Evolutionary conservation across 2,329 filamentous ascomycete genomes (phyloP), one percentile per base, ranked within the genome.

Genomic region (Sporothrix inflata): DNA sequence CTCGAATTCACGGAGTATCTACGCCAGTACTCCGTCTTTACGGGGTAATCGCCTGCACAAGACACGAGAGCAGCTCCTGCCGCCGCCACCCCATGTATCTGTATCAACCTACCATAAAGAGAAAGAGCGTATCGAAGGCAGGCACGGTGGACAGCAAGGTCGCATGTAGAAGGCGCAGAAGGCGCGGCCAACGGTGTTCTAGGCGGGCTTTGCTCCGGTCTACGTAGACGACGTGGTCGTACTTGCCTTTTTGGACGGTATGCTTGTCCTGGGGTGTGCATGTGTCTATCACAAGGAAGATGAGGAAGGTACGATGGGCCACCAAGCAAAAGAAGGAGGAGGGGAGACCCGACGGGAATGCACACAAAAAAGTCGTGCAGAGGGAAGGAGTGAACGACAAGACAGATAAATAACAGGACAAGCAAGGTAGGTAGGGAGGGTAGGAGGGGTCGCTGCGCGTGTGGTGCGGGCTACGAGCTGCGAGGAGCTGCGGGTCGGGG

Each of bases 401-500:
- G 16, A 66, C 21, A 24, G 57, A 12, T 40, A 24, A 61, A 40
- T 21, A 21, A 21, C 19, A 61, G 34, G 34, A n/a, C 30, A 21
- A 40, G 16, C 34, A 8, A 61, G 14, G 27, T 12, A 57, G 38
- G 34, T 24, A 47, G 34, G 45, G 45, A 63, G 34, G 30, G 66
- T 42, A 68, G 47, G 73, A 65, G 71, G 73, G 69, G 69, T 63
- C 53, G 34, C 66, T 57, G 70, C 47, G 6, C 27, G 63, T 34
- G 40, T 42, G 38, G 21, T 42, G 67, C n/a, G 45, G 47, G 69
- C 72, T 66, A 66, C 42, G 42, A 47, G 42, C 42, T 66, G 40
- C 40, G 14, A 49, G 12, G 69, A 70, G 57, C 49, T 68, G 72
- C 70, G 72, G 63, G 45, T 66, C 34, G 65, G 69, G 57, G 72